Evolutionary conservation across 116 monocot genomes (phyloP), one percentile per base, ranked within the genome.

Genomic region (Zostera marina): DNA sequence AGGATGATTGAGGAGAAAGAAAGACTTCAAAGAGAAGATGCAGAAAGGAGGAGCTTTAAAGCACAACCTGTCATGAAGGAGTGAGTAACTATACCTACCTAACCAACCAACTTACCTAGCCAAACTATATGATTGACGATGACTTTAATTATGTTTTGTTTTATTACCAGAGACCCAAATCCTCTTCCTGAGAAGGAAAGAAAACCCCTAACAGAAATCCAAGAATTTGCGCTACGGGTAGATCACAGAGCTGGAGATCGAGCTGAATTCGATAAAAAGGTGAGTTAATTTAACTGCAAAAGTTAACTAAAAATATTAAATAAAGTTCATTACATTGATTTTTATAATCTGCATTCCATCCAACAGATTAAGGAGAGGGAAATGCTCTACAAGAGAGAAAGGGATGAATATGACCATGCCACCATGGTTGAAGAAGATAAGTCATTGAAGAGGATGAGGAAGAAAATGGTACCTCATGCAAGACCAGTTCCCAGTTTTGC

Each of bases 391-490:
- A 94, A 94, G 60, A 75, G 94, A 56, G 42, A 73, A 52, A 81
- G 94, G 51, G 88, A 94, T 10, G 93, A 93, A 48, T 16, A 66
- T 38, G 94, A 88, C 25, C 22, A 55, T 53, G 65, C 71, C 22
- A 79, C 82, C 54, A 73, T 65, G 88, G 94, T 85, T 25, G 94
- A 88, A 66, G 88, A 94, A 44, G 85, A 88, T 63, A 88, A 80
- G 42, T 82, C 63, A 62, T 48, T 88, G 21, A 96, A 96, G 47
- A 85, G 82, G 22, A 70, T 88, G 73, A 81, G 94, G 53, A 81
- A 77, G 44, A 77, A 79, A 22, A 88, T 96, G 88, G 76, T 85
- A 11, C 85, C 94, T 19, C 84, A 79, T 53, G 82, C 94, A 32
- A 81, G 77, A 38, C 85, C 89, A 9, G n/a, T 81, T 53, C 88